Evolutionary conservation across 1,284 basidiomycete species (phyloP), one percentile per base, ranked within the genome.

Genomic region (Heliocybe sulcata): DNA sequence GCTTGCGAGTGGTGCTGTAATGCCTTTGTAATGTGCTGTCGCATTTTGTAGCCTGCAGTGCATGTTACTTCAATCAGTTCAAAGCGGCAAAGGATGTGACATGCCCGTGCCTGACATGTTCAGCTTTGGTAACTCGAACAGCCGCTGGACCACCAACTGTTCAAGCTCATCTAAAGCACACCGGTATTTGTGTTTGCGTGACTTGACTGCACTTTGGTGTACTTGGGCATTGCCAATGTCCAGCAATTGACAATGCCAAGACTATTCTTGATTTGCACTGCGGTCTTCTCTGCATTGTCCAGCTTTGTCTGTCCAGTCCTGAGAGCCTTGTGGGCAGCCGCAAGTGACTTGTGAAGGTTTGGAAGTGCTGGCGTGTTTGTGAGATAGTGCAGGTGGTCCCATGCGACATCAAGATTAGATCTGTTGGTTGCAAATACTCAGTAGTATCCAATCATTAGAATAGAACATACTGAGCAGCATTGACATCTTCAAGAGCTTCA

Each of bases 71-170:
- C n/a, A n/a, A n/a, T n/a, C n/a, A n/a, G n/a, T n/a, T n/a, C n/a
- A n/a, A n/a, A n/a, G n/a, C n/a, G n/a, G n/a, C n/a, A n/a, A n/a
- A n/a, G n/a, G n/a, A n/a, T n/a, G n/a, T n/a, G n/a, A n/a, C n/a
- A n/a, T 52, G 65, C 65, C 64, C 12, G 58, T 60, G 0, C 62
- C 62, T 2, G 55, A 58, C 25, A 65, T 45, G 1, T 45, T 54
- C 3, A 63, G 45, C 59, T 66, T 66, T 2, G 56, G 45, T 0
- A 68, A 58, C 56, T 68, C 61, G 20, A 65, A 62, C 0, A 67
- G 55, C 0, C 61, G 56, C 51, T 63, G 63, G 0, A 66, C 59
- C 3, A 68, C 60, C 0, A 68, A 56, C 0, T 54, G 57, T 31
- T 65, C 61, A 0, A 67, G 62, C 2, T 61, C 58, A 31, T 64